phyloP scores from a whole-genome alignment of 352 stramenopile species.

The Pythium insidiosum region DNA sequence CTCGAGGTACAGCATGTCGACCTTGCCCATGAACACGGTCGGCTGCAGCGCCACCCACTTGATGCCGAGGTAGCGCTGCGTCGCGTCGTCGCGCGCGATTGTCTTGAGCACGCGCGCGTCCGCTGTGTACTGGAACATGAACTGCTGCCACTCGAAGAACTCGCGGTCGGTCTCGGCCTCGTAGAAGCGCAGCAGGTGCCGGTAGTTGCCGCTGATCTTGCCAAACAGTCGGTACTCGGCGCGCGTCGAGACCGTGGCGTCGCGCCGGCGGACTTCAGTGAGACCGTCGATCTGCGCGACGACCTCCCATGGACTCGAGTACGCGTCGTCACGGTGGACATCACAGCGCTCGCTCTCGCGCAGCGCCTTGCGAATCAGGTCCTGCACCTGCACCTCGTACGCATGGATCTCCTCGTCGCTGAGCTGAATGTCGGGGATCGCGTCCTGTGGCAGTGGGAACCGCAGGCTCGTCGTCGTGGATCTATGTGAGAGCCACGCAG shows the following conservation, averaged over 20 bases:
- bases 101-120: constrained; percentile 66
- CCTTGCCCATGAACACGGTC: constrained; percentile 47
- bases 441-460: constrained; percentile 4
- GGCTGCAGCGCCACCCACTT: constrained; percentile 72
- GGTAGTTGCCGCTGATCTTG: constrained; percentile 50
- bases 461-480: not conserved
- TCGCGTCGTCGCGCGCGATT: constrained; percentile 34
- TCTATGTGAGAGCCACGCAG: too few relatives aligned
- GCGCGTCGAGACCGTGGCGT: not conserved
- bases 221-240: constrained; percentile 44
- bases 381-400: not conserved
- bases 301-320: constrained; percentile 4
- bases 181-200: constrained; percentile 57
- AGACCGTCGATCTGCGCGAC: constrained; percentile 5
- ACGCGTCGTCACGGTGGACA: not conserved
- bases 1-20: constrained; percentile 68
- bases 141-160: constrained; percentile 60
- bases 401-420: not conserved
- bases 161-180: constrained; percentile 46
- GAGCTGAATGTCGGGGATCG: not conserved
- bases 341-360: constrained; percentile 12
- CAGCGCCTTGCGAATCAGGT: not conserved
- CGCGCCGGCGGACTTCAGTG: constrained; percentile 1
- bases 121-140: constrained; percentile 53
- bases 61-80: constrained; percentile 65